Conservation (phyloP, 2,329 filamentous ascomycete species). For the Exophiala bonariae region DNA sequence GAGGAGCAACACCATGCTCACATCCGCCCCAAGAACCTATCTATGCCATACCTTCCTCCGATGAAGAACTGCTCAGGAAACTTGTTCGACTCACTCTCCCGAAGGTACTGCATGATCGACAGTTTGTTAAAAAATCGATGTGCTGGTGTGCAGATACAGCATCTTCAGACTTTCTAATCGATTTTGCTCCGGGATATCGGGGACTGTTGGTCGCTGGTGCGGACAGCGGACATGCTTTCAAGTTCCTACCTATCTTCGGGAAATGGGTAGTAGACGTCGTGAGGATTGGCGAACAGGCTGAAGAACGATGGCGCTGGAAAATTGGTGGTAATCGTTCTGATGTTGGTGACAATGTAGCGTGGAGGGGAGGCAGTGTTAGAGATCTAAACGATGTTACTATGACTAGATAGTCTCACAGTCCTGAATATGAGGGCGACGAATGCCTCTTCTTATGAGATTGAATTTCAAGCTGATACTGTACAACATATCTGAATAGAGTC, state of each 20-base stretch:
- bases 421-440: too few species aligned
- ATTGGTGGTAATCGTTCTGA: constrained; percentile 8
- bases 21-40: too few species aligned
- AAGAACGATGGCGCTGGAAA: constrained; percentile 57
- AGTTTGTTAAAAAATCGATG: constrained; percentile 53
- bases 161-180: constrained; percentile 61
- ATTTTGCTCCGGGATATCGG: constrained; percentile 51
- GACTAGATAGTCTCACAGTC: too few species aligned
- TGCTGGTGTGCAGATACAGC: constrained; percentile 64
- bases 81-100: constrained; percentile 55
- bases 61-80: constrained; percentile 52
- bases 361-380: constrained; percentile 40
- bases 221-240: constrained; percentile 62
- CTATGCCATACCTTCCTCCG: constrained; percentile 51
- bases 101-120: constrained; percentile 48
- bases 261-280: constrained; percentile 52
- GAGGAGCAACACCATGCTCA: too few species aligned
- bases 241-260: constrained; percentile 61
- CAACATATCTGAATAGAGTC: too few species aligned
- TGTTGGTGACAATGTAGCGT: constrained; percentile 43
- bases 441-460: too few species aligned
- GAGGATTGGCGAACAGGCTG: constrained; percentile 42
- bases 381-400: background rate
- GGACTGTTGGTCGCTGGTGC: constrained; percentile 54
- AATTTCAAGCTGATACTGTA: too few species aligned